A percentile compares a stretch with the other conserved stretches of the same genome.
These are phyloP conservation scores for Calycina herbarum DNA, from an alignment of 2,329 filamentous ascomycete species.

Conservation along the genomic window DNA sequence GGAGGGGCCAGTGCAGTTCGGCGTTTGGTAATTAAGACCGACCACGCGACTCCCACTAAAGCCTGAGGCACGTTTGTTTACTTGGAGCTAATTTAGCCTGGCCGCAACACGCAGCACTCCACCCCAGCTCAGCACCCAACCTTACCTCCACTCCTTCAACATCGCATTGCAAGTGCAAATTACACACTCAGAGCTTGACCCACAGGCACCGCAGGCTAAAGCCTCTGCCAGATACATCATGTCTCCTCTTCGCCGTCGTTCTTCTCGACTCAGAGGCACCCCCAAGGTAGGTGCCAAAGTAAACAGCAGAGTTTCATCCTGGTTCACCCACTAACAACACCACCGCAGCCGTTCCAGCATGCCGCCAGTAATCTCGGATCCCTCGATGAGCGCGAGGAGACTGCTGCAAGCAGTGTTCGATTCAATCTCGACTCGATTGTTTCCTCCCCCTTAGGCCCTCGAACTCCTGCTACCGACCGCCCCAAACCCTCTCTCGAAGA, in stretches of 20 bases:
- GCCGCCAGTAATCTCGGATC: conserved; percentile 29
- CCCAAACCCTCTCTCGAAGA: conserved; percentile 73
- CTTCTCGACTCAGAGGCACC: conserved; percentile 35
- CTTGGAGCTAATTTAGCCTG: neutral
- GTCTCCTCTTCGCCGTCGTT: conserved; percentile 37
- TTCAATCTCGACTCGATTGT: conserved; percentile 28
- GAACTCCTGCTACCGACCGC: conserved; percentile 63
- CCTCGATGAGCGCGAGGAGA: conserved; percentile 36
- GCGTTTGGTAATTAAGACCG: neutral
- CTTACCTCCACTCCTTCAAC: neutral
- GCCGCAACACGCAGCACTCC: neutral
- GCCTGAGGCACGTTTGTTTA: conserved; percentile 3
- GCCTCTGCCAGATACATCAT: conserved; percentile 17
- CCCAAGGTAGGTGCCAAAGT: conserved; percentile 30
- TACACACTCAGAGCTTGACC: conserved; percentile 4
- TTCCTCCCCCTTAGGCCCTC: conserved; percentile 32
- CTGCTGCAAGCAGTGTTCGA: conserved; percentile 22
- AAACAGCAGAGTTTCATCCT: conserved; percentile 14
- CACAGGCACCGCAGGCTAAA: conserved; percentile 1
- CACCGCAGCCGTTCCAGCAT: conserved; percentile 13
- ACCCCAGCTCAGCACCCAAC: neutral
- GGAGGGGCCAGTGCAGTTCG: too few species aligned
- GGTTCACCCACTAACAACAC: conserved; percentile 18
- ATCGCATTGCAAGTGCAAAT: conserved; percentile 6
- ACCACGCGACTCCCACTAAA: neutral